These are phyloP conservation scores for Phaeosphaeriaceae sp. DNA, from an alignment of 2,329 filamentous ascomycete genomes.

Conservation along the genomic window DNA sequence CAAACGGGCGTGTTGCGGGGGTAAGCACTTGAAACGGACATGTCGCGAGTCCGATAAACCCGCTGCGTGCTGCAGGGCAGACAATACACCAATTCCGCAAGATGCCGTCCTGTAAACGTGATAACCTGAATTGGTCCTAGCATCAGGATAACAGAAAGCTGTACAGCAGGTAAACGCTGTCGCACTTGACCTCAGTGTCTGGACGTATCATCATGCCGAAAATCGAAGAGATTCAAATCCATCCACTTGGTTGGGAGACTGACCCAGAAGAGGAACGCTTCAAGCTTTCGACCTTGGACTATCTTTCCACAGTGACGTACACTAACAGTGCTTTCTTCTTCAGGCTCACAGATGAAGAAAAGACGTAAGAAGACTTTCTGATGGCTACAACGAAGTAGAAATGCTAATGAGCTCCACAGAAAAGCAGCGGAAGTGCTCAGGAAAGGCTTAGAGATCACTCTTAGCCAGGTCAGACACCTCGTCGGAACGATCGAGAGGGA, in stretches of 20 bases:
- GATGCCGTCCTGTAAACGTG: no score
- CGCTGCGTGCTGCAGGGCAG: not conserved
- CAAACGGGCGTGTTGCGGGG: not conserved
- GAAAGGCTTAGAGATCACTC: not conserved
- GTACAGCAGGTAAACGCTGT: not conserved
- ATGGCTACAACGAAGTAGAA: no score
- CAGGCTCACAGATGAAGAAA: constrained; percentile 1
- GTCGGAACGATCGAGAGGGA: constrained; percentile 3
- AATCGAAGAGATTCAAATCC: constrained; percentile 1
- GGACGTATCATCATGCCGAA: not conserved
- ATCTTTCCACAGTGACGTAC: constrained; percentile 1
- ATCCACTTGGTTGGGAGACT: constrained; percentile 3
- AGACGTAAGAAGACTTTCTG: no score
- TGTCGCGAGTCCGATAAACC: not conserved
- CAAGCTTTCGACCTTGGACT: constrained; percentile 4
- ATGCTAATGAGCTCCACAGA: not conserved
- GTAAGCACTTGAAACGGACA: no score
- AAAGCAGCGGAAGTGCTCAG: not conserved
- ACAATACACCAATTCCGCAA: no score
- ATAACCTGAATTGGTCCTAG: no score
- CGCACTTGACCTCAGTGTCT: not conserved
- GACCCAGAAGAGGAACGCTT: constrained; percentile 3
- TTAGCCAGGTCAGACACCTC: constrained; percentile 3
- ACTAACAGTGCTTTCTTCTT: constrained; percentile 4
- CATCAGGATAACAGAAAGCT: no score